Evolutionary conservation across 1,284 basidiomycete species (phyloP).

Genomic region (Ceratorhiza oryzae-sativae): DNA sequence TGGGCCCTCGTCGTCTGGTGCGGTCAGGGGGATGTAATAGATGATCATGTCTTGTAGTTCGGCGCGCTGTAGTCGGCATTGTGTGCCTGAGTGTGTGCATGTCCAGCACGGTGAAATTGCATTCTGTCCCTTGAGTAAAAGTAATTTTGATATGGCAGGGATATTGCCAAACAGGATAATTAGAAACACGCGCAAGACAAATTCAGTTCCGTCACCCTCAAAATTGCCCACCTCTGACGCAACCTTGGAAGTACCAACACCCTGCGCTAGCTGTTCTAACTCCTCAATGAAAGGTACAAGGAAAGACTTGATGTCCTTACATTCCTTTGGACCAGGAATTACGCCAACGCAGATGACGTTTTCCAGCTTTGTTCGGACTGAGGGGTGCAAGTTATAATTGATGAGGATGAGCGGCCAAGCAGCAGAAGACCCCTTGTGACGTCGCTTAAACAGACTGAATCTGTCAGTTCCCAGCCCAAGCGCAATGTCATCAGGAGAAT

Average conservation of each 20-base stretch:
- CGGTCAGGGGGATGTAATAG: constrained; percentile 35
- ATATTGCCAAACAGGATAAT: not conserved
- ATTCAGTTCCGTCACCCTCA: not conserved
- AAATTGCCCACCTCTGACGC: not conserved
- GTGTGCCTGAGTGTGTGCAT: constrained; percentile 22
- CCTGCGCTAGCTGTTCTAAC: not conserved
- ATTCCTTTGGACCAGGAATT: not conserved
- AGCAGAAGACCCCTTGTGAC: too few species aligned
- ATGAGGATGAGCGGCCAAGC: not conserved
- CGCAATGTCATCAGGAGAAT: not conserved
- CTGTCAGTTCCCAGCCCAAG: not conserved
- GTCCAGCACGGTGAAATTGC: not conserved
- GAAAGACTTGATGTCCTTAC: not conserved
- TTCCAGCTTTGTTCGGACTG: not conserved
- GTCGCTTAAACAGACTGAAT: not conserved
- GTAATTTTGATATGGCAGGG: not conserved
- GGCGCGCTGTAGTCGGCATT: constrained; percentile 44
- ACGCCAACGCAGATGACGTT: not conserved
- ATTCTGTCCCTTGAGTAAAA: not conserved
- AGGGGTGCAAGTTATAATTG: not conserved
- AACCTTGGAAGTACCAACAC: not conserved
- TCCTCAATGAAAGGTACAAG: not conserved
- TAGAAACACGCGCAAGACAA: not conserved
- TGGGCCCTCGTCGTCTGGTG: not conserved
- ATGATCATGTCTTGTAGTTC: not conserved